A percentile compares a stretch with the other conserved stretches of the same genome.
Evolutionary conservation across 1,284 basidiomycete species (phyloP).

Genomic region (Pseudozyma sp.): DNA sequence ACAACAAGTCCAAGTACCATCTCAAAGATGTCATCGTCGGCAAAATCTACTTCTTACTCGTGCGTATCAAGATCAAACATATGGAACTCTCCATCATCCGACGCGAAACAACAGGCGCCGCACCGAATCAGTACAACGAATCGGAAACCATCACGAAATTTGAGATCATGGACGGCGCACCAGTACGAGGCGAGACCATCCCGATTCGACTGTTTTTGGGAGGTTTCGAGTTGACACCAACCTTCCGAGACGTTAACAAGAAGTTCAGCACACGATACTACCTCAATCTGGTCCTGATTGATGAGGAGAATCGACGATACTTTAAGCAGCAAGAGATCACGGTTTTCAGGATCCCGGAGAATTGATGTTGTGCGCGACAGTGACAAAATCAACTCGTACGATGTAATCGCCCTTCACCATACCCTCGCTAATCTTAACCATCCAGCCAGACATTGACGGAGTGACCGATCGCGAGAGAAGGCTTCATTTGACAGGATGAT

Average conservation of each 20-base stretch:
- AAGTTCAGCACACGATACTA: constrained; percentile 98
- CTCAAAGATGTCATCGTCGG: constrained; percentile 99
- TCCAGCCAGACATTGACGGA: too few relatives aligned
- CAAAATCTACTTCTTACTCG: constrained; percentile 98
- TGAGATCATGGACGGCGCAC: constrained; percentile 83
- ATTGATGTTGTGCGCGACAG: constrained; percentile 6
- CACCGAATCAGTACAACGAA: constrained; percentile 97
- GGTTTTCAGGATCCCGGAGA: constrained; percentile 57
- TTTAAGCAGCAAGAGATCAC: constrained; percentile 76
- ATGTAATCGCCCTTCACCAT: neutral
- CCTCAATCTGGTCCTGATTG: constrained; percentile 89
- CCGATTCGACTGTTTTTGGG: constrained; percentile 97
- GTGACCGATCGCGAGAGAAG: too few relatives aligned
- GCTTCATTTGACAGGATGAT: too few relatives aligned
- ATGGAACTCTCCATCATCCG: constrained; percentile 99
- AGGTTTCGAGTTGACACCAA: constrained; percentile 97
- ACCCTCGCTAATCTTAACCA: too few relatives aligned
- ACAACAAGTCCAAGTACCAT: constrained; percentile 98
- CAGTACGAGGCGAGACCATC: constrained; percentile 94
- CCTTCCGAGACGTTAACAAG: constrained; percentile 99
- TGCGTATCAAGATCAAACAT: constrained; percentile 99
- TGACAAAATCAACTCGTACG: neutral
- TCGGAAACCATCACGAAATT: constrained; percentile 99
- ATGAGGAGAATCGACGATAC: constrained; percentile 95
- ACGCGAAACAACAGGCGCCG: constrained; percentile 87